phyloP scores from a whole-genome alignment of 163 green algal genomes.

The Trebouxiophyceae sp. region DNA sequence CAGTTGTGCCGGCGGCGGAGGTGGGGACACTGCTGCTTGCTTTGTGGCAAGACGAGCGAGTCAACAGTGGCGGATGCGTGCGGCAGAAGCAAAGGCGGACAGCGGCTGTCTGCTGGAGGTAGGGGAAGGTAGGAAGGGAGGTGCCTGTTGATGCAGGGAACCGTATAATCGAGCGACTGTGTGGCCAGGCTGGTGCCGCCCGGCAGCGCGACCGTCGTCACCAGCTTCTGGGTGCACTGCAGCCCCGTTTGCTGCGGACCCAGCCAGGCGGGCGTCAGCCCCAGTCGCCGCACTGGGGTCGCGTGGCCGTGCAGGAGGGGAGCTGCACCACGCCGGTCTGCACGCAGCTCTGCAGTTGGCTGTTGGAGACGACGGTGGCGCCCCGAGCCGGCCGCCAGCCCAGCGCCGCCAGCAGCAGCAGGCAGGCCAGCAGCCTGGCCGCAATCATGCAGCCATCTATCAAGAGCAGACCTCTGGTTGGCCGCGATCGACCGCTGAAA shows the following conservation, averaged over 20 bases:
- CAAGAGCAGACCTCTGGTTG: too few species aligned
- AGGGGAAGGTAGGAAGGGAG: neutral
- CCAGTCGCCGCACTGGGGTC: too few species aligned
- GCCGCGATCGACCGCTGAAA: too few species aligned
- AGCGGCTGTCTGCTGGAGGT: too few species aligned
- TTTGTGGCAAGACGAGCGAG: too few species aligned
- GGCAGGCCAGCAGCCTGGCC: neutral
- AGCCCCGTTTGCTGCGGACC: slow-evolving; percentile 21
- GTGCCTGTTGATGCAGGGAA: slow-evolving; percentile 59
- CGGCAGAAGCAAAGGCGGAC: too few species aligned
- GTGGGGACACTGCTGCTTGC: too few species aligned
- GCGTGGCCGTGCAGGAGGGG: too few species aligned
- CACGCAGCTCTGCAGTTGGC: slow-evolving; percentile 18
- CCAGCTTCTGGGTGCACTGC: slow-evolving; percentile 50
- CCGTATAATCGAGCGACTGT: slow-evolving; percentile 39
- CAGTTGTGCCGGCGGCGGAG: too few species aligned
- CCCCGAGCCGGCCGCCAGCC: neutral
- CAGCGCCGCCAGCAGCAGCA: neutral
- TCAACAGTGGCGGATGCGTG: too few species aligned
- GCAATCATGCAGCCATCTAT: too few species aligned
- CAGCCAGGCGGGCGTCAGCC: too few species aligned
- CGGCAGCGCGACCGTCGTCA: slow-evolving; percentile 49
- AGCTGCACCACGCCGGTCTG: slow-evolving; percentile 11
- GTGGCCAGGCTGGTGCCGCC: slow-evolving; percentile 37
- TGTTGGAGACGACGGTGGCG: slow-evolving; percentile 16